Conservation (phyloP, 192 early-diverging fungal genomes). For the Dimargaris cristalligena region DNA sequence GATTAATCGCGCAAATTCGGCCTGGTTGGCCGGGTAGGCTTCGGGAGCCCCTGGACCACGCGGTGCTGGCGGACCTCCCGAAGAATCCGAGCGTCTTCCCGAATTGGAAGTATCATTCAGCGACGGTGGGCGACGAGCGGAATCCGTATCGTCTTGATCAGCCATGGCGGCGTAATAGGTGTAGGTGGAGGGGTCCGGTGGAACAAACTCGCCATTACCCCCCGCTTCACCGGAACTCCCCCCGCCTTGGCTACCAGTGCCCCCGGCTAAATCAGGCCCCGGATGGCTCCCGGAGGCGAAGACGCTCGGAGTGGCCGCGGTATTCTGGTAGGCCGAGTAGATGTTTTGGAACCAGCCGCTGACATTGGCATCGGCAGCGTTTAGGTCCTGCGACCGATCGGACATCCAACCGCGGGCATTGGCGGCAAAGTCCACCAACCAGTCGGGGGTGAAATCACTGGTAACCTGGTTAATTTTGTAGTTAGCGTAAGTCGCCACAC, state of each 20-base stretch:
- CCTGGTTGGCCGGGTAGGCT: slow-evolving; percentile 18
- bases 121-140: slow-evolving; percentile 19
- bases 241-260: neutral
- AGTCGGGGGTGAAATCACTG: slow-evolving; percentile 7
- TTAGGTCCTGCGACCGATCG: neutral
- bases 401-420: neutral
- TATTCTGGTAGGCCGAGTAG: neutral
- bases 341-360: neutral
- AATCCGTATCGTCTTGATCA: slow-evolving; percentile 7
- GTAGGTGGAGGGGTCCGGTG: slow-evolving; percentile 18
- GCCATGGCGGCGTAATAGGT: slow-evolving; percentile 21
- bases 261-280: neutral
- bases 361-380: neutral
- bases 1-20: slow-evolving; percentile 46
- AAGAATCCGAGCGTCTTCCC: too few species aligned
- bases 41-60: slow-evolving; percentile 11
- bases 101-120: too few species aligned
- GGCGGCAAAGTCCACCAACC: slow-evolving; percentile 20
- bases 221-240: slow-evolving; percentile 5
- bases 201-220: slow-evolving; percentile 6
- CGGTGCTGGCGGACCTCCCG: too few species aligned
- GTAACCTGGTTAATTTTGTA: slow-evolving; percentile 30
- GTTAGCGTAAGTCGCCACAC: slow-evolving; percentile 38
- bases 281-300: neutral
- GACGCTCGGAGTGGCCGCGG: neutral